Conservation (phyloP, 345 rosid species). For the Populus davidiana region DNA sequence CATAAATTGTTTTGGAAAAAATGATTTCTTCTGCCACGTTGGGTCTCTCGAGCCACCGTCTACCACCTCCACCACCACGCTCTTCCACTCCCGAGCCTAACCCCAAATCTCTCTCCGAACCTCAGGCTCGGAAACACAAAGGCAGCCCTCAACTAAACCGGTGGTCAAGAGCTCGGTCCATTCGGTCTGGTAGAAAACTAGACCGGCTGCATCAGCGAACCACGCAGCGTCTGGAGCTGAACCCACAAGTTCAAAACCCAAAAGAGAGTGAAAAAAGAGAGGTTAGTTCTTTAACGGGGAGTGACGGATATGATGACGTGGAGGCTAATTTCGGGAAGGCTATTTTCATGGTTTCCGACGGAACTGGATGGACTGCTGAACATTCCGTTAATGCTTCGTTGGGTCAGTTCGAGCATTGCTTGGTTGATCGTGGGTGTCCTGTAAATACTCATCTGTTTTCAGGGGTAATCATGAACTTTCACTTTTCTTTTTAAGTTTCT, state of each 20-base stretch:
- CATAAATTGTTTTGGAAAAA: background rate
- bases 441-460: conserved; percentile 90
- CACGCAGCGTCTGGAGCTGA: conserved; percentile 15
- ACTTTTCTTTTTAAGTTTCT: background rate
- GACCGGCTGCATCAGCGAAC: conserved; percentile 40
- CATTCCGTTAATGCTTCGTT: conserved; percentile 81
- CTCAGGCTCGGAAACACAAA: conserved; percentile 48
- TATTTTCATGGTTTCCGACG: conserved; percentile 85
- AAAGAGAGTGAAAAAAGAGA: background rate
- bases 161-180: conserved; percentile 80
- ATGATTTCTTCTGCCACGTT: conserved; percentile 49
- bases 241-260: background rate
- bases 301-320: conserved; percentile 30
- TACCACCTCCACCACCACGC: conserved; percentile 7
- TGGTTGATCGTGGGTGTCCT: conserved; percentile 85
- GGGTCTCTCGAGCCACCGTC: conserved; percentile 33
- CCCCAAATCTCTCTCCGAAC: conserved; percentile 16
- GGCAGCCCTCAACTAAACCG: conserved; percentile 72
- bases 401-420: conserved; percentile 85
- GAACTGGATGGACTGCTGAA: conserved; percentile 96
- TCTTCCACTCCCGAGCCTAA: conserved; percentile 20
- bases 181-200: conserved; percentile 64
- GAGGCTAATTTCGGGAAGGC: conserved; percentile 46
- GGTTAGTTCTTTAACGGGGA: background rate
- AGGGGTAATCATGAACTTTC: conserved; percentile 51